These are phyloP conservation scores for Entophlyctis helioformis DNA, from an alignment of 192 early-diverging fungal genomes.

Conservation along the genomic window DNA sequence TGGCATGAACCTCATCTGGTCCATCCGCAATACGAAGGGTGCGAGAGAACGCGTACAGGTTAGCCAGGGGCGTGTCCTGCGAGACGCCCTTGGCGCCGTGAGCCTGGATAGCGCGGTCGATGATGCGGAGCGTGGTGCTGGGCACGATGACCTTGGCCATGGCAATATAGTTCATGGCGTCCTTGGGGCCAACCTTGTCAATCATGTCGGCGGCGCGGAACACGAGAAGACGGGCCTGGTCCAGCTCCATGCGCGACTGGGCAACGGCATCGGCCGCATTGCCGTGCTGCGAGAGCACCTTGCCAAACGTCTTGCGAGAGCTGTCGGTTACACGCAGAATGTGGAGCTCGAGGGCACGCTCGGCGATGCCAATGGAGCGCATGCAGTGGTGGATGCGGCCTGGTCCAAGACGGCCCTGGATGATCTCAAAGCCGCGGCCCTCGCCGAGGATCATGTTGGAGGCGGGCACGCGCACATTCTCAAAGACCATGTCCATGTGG, in stretches of 20 bases:
- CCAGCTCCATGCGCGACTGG: conserved; percentile 78
- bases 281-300: conserved; percentile 69
- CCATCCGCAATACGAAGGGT: conserved; percentile 88
- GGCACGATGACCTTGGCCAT: conserved; percentile 95
- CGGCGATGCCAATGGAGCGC: conserved; percentile 87
- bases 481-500: conserved; percentile 88
- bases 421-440: conserved; percentile 96
- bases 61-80: conserved; percentile 72
- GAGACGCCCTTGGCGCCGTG: conserved; percentile 85
- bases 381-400: conserved; percentile 99
- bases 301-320: conserved; percentile 76
- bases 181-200: conserved; percentile 76
- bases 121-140: conserved; percentile 54
- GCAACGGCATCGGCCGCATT: conserved; percentile 74
- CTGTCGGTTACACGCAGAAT: conserved; percentile 68
- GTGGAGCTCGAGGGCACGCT: conserved; percentile 82
- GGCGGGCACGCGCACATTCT: conserved; percentile 73
- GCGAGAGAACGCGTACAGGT: conserved; percentile 67
- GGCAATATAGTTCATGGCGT: conserved; percentile 84
- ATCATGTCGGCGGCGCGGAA: conserved; percentile 84
- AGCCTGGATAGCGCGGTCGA: conserved; percentile 90
- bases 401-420: conserved; percentile 94
- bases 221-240: conserved; percentile 87
- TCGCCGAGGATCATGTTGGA: conserved; percentile 87
- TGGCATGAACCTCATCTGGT: conserved; percentile 83